Evolutionary conservation across 1,284 basidiomycete species (phyloP).

Genomic region (Neolentinus lepideus): DNA sequence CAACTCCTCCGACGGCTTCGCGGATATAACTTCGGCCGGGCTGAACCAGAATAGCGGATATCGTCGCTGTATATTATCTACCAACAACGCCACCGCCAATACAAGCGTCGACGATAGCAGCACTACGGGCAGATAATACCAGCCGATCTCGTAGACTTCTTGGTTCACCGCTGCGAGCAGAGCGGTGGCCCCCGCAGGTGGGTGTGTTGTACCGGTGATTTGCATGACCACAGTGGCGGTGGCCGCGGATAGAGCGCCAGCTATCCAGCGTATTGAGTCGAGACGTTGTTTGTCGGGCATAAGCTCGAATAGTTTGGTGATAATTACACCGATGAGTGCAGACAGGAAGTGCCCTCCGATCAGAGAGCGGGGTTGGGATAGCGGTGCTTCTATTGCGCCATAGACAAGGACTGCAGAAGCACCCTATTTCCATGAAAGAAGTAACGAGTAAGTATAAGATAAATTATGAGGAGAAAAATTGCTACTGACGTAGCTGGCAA

Average conservation of each 20-base stretch:
- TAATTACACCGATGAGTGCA: conserved; percentile 42
- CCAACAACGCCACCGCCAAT: conserved; percentile 41
- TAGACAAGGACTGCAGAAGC: conserved; percentile 56
- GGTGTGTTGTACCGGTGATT: conserved; percentile 51
- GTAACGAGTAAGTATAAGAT: conserved; percentile 3
- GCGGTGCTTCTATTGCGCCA: conserved; percentile 49
- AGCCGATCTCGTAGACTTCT: conserved; percentile 40
- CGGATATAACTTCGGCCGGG: conserved; percentile 5
- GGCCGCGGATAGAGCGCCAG: conserved; percentile 47
- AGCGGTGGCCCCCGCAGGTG: conserved; percentile 50
- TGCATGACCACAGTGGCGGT: conserved; percentile 46
- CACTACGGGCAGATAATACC: conserved; percentile 56
- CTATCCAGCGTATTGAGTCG: conserved; percentile 43
- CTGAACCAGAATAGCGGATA: conserved; percentile 53
- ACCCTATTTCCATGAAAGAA: conserved; percentile 26
- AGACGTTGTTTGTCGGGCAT: conserved; percentile 27
- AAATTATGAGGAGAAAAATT: not conserved
- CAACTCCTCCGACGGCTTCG: not conserved
- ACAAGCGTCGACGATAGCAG: conserved; percentile 45
- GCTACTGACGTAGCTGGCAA: conserved; percentile 38
- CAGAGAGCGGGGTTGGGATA: conserved; percentile 55
- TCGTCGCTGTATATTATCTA: conserved; percentile 52
- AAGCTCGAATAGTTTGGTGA: conserved; percentile 50
- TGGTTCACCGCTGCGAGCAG: conserved; percentile 40
- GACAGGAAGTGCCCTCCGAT: conserved; percentile 51